Percentiles rank a stretch among this genome's conserved stretches.
phyloP scores from a whole-genome alignment of 2,329 filamentous ascomycete species.

The Talaromyces amestolkiae region DNA sequence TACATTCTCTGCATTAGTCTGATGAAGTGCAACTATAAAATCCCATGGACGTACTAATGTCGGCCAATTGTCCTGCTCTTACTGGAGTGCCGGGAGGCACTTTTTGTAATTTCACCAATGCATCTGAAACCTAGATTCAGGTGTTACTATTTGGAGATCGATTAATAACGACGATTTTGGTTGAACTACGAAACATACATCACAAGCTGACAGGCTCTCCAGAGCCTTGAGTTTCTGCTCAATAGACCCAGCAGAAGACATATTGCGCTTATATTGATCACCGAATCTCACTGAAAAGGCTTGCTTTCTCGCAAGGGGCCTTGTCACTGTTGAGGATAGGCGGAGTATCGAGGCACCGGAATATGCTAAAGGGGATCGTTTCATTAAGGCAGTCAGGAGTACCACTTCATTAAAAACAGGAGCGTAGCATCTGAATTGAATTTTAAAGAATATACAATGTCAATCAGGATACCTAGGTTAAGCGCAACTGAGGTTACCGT shows the following conservation, averaged over 20 bases:
- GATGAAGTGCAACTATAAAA: neutral
- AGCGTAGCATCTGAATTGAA: no score
- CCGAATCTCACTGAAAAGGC: neutral
- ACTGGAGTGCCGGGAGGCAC: conserved; percentile 56
- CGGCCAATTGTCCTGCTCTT: conserved; percentile 64
- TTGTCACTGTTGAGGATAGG: neutral
- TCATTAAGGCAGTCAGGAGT: neutral
- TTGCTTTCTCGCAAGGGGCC: neutral
- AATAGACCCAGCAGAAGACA: conserved; percentile 13
- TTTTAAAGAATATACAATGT: neutral
- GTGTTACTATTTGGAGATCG: neutral
- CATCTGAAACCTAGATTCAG: conserved; percentile 65
- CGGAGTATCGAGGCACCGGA: conserved; percentile 1
- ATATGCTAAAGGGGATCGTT: neutral
- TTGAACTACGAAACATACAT: conserved; percentile 15
- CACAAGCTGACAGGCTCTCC: conserved; percentile 17
- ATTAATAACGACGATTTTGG: neutral
- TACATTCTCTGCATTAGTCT: conserved; percentile 20
- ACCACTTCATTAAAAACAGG: neutral
- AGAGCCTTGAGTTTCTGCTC: conserved; percentile 17
- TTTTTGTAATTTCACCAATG: conserved; percentile 64
- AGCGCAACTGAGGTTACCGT: neutral
- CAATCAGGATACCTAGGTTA: neutral
- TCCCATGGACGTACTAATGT: conserved; percentile 49
- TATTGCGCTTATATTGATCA: conserved; percentile 3